Evolutionary conservation across 148 eudicot species (phyloP).

Genomic region (Vaccinium darrowii): DNA sequence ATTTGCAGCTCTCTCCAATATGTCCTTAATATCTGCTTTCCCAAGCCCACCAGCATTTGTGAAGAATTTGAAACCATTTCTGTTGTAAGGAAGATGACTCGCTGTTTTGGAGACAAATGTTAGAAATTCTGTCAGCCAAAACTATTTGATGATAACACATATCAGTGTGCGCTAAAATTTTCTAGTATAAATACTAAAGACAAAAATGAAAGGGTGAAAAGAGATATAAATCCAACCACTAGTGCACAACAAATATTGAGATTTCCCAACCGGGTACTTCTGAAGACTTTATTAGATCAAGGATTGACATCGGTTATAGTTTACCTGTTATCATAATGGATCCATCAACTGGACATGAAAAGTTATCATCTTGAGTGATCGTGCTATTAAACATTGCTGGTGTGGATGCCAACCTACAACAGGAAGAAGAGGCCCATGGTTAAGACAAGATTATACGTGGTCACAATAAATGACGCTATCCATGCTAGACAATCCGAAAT

Average conservation of each 20-base stretch:
- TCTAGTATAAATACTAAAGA: background rate
- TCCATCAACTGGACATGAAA: constrained; percentile 85
- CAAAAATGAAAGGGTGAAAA: background rate
- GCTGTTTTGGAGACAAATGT: constrained; percentile 47
- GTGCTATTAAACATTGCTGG: constrained; percentile 98
- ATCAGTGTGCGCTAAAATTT: background rate
- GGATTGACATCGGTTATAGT: background rate
- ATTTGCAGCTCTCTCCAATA: constrained; percentile 79
- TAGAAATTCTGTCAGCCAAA: constrained; percentile 10
- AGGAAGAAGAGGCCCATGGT: background rate
- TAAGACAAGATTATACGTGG: background rate
- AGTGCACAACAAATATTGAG: background rate
- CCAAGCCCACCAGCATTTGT: constrained; percentile 97
- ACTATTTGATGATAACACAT: background rate
- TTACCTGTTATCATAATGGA: constrained; percentile 98
- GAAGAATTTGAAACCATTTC: constrained; percentile 96
- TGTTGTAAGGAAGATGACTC: constrained; percentile 97
- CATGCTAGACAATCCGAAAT: background rate
- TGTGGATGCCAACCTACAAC: constrained; percentile 81
- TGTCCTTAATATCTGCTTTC: constrained; percentile 85
- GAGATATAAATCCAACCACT: constrained; percentile 5
- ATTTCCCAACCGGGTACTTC: background rate
- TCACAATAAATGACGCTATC: constrained; percentile 5
- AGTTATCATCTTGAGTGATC: constrained; percentile 65
- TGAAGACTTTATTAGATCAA: background rate